These are phyloP conservation scores for Rosa chinensis DNA, from an alignment of 306 rosid species.

Conservation along the genomic window DNA sequence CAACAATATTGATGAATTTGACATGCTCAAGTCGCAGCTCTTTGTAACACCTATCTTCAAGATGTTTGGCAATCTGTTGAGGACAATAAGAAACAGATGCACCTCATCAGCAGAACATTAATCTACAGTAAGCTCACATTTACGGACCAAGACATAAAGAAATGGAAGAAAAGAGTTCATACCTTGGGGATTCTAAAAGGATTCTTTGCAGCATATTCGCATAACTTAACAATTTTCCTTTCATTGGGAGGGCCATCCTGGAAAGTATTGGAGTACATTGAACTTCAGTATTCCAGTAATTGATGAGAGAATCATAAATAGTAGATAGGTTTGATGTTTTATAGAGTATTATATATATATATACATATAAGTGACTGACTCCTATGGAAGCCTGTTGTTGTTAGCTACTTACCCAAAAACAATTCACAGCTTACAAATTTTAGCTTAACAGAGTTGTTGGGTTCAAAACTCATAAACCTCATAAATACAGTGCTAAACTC, in stretches of 20 bases:
- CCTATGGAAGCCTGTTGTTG: not conserved
- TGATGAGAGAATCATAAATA: constrained; percentile 6
- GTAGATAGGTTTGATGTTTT: constrained; percentile 1
- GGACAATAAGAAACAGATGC: constrained; percentile 14
- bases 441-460: not conserved
- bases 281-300: constrained; percentile 20
- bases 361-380: not conserved
- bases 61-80: constrained; percentile 82
- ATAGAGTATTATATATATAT: not conserved
- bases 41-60: constrained; percentile 90
- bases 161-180: not conserved
- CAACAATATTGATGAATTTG: constrained; percentile 58
- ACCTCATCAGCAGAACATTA: constrained; percentile 27
- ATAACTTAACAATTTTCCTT: constrained; percentile 81
- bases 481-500: not conserved
- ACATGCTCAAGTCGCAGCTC: constrained; percentile 76
- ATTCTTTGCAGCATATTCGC: constrained; percentile 92
- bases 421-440: not conserved
- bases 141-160: not conserved
- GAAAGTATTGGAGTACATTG: constrained; percentile 18
- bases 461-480: not conserved
- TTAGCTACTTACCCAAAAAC: not conserved
- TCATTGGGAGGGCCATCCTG: constrained; percentile 85
- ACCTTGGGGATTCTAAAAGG: constrained; percentile 96
- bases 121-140: not conserved